Evolutionary conservation across 75 land plant genomes (phyloP).

Genomic region (Pinus tabuliformis): DNA sequence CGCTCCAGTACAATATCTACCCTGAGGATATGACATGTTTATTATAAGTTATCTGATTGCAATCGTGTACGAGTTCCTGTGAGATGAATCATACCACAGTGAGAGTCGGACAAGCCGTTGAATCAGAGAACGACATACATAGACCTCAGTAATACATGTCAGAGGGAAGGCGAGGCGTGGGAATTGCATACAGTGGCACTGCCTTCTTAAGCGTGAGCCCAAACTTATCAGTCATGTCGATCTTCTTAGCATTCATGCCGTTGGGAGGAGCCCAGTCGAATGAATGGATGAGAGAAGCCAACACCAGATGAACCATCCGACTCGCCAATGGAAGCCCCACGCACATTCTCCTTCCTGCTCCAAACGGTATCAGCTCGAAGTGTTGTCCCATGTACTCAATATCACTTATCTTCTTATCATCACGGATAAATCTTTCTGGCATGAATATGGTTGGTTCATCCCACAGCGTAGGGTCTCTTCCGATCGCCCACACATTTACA

Average conservation of each 20-base stretch:
- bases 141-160: too few species aligned
- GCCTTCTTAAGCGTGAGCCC: constrained; percentile 52
- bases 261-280: constrained; percentile 54
- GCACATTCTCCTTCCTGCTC: constrained; percentile 66
- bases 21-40: too few species aligned
- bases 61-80: too few species aligned
- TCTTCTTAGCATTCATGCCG: constrained; percentile 33
- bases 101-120: too few species aligned
- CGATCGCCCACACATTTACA: constrained; percentile 63
- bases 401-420: constrained; percentile 26
- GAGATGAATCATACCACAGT: too few species aligned
- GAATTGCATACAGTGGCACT: constrained; percentile 43
- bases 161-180: constrained; percentile 26
- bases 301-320: constrained; percentile 37
- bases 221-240: constrained; percentile 69
- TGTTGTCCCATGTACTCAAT: constrained; percentile 46
- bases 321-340: constrained; percentile 54
- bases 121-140: too few species aligned
- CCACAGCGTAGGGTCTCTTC: constrained; percentile 55
- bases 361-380: constrained; percentile 62
- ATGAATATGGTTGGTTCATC: constrained; percentile 45
- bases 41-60: too few species aligned
- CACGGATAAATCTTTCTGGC: constrained; percentile 42
- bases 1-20: too few species aligned
- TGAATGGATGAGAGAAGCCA: constrained; percentile 51